These are phyloP conservation scores for Saturnispora diversa DNA, from an alignment of 805 yeast species.

Conservation along the genomic window DNA sequence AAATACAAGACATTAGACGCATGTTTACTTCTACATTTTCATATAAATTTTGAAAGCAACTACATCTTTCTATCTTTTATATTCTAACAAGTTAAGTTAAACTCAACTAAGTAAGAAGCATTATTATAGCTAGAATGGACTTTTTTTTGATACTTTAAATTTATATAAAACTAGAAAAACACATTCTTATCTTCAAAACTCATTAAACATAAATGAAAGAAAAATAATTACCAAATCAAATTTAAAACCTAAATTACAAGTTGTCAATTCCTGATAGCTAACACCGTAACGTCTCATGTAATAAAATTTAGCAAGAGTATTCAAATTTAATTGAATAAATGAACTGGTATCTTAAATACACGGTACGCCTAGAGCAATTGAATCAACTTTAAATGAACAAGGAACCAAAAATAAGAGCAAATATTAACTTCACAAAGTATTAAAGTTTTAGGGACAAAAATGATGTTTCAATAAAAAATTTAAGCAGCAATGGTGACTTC, in stretches of 20 bases:
- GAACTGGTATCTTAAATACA: constrained; percentile 32
- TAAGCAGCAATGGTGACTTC: constrained; percentile 86
- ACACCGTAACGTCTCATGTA: constrained; percentile 49
- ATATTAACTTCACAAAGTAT: neutral
- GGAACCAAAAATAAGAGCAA: neutral
- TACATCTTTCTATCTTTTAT: too few relatives aligned
- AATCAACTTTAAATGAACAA: constrained; percentile 1
- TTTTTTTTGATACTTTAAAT: too few relatives aligned
- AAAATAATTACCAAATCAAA: neutral
- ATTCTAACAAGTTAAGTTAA: too few relatives aligned
- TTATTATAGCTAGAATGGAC: too few relatives aligned
- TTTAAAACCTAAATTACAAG: neutral
- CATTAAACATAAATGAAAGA: neutral
- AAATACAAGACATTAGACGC: constrained; percentile 1
- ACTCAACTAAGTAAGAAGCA: too few relatives aligned
- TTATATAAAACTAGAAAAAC: too few relatives aligned
- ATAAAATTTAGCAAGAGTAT: constrained; percentile 15
- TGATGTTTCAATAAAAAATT: constrained; percentile 22
- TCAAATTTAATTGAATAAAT: constrained; percentile 11
- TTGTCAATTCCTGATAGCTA: constrained; percentile 45
- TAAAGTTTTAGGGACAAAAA: neutral
- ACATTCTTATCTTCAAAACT: too few relatives aligned
- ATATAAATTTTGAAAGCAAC: too few relatives aligned
- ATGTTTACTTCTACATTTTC: neutral
- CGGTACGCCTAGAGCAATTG: constrained; percentile 53